Conservation (phyloP, 2,329 filamentous ascomycete species). For the Calycina marina region DNA sequence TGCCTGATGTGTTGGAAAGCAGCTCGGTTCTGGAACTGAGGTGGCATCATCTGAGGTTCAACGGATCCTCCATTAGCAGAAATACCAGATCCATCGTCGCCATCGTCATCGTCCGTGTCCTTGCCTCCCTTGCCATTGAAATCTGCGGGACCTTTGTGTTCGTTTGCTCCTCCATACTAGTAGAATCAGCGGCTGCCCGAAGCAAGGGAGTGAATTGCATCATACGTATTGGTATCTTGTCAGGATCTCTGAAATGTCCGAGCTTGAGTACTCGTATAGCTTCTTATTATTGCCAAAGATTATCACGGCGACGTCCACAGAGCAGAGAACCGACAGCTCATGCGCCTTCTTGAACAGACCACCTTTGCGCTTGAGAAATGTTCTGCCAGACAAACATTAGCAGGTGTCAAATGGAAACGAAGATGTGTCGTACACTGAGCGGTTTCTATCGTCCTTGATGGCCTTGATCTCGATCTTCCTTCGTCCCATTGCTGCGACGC, state of each 20-base stretch:
- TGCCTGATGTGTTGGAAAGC: constrained; percentile 72
- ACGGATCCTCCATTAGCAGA: constrained; percentile 25
- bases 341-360: constrained; percentile 99
- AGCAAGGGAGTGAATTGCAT: constrained; percentile 18
- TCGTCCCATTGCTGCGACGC: constrained; percentile 59
- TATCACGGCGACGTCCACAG: constrained; percentile 95
- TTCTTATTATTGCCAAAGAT: constrained; percentile 99
- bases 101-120: constrained; percentile 65
- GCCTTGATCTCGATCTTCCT: constrained; percentile 99
- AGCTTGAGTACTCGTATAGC: constrained; percentile 92
- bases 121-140: constrained; percentile 69
- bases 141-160: constrained; percentile 90
- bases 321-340: constrained; percentile 93
- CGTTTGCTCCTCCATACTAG: constrained; percentile 82
- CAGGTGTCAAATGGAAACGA: constrained; percentile 2
- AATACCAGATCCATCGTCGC: constrained; percentile 60
- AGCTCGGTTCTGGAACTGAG: constrained; percentile 53
- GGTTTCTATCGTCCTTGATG: constrained; percentile 96
- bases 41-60: constrained; percentile 47
- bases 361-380: constrained; percentile 96
- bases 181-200: constrained; percentile 10
- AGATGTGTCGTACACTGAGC: constrained; percentile 60
- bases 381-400: constrained; percentile 37
- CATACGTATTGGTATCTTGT: constrained; percentile 81
- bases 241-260: constrained; percentile 84